Evolutionary conservation across 2,329 filamentous ascomycete genomes (phyloP), one percentile per base, ranked within the genome.

Genomic region (Pseudogymnoascus destructans): DNA sequence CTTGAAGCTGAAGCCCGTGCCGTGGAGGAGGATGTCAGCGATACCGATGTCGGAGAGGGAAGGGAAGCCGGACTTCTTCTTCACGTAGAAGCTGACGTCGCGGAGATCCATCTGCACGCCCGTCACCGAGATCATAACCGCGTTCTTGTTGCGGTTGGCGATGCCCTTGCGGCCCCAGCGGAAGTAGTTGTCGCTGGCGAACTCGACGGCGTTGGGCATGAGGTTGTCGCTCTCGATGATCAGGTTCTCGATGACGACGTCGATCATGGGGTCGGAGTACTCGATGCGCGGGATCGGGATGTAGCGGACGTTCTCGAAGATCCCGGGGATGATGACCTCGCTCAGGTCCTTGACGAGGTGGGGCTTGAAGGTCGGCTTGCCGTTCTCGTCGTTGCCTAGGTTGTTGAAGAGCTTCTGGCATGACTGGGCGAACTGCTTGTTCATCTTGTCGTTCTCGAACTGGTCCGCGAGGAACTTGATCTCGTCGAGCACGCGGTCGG

Each of bases 171-270:
- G 89, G 35, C 92, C 93, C 84, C 87, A 95, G 64, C 88, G 85
- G 81, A 91, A 89, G 76, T 93, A 95, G 76, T 97, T 93, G 74
- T 97, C 91, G 69, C 84, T 93, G 60, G 84, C 81, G 61, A 97
- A 79, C 71, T 98, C 92, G 36, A 95, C 72, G 4, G 92, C 79
- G 66, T 98, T 98, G 63, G 93, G 93, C 74, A 91, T 89, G 65
- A 98, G 84, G 74, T 98, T 98, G 76, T 97, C 91, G 64, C 89
- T 91, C 75, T 98, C 93, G 57, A 98, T 80, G 49, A 96, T 86
- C 9, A 98, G 76, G 71, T 98, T 98, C 76, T 98, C 93, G 46
- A 98, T 81, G 55, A 97, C 81, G 55, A 86, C 86, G 71, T 98
- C 93, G 57, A 95, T 77, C 77, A 85, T 82, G 2, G 80, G 78